A percentile compares a stretch with the other conserved stretches of the same genome.
Evolutionary conservation across 2,329 filamentous ascomycete species (phyloP).

Genomic region (Penicillium digitatum): DNA sequence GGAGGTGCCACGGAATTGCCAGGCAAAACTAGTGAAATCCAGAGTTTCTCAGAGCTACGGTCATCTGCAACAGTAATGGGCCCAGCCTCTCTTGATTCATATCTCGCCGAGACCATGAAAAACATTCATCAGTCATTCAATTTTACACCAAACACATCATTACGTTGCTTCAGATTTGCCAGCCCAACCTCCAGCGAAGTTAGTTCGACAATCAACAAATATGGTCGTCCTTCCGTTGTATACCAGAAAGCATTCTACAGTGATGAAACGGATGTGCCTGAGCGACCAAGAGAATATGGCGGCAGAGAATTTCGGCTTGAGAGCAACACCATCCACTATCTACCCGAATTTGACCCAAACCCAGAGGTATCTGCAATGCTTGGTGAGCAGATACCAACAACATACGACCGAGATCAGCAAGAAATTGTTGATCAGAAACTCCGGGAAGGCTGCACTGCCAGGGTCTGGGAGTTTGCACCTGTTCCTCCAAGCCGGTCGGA

Average conservation of each 20-base stretch:
- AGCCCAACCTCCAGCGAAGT: conserved; percentile 45
- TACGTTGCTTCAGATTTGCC: conserved; percentile 26
- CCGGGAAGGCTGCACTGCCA: conserved; percentile 57
- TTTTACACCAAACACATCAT: conserved; percentile 19
- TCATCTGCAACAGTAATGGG: conserved; percentile 20
- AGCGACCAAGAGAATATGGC: conserved; percentile 74
- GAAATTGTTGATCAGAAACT: conserved; percentile 51
- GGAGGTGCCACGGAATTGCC: conserved; percentile 4
- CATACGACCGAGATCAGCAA: conserved; percentile 51
- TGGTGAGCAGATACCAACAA: conserved; percentile 49
- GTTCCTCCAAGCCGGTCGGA: conserved; percentile 67
- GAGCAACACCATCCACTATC: conserved; percentile 70
- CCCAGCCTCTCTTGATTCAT: conserved; percentile 12
- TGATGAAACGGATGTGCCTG: conserved; percentile 75
- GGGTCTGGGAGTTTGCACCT: conserved; percentile 71
- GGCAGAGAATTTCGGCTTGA: conserved; percentile 78
- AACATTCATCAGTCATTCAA: conserved; percentile 31
- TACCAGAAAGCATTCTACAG: conserved; percentile 87
- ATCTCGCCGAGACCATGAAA: conserved; percentile 17
- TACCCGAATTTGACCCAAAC: conserved; percentile 70
- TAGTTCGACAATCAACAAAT: conserved; percentile 52
- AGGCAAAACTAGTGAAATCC: conserved; percentile 4
- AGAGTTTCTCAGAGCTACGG: conserved; percentile 16
- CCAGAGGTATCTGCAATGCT: conserved; percentile 55
- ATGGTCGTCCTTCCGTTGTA: conserved; percentile 62